Percentiles rank a stretch among this genome's conserved stretches.
Evolutionary conservation across 345 rosid genomes (phyloP).

Genomic region (Gossypium ekmanianum): DNA sequence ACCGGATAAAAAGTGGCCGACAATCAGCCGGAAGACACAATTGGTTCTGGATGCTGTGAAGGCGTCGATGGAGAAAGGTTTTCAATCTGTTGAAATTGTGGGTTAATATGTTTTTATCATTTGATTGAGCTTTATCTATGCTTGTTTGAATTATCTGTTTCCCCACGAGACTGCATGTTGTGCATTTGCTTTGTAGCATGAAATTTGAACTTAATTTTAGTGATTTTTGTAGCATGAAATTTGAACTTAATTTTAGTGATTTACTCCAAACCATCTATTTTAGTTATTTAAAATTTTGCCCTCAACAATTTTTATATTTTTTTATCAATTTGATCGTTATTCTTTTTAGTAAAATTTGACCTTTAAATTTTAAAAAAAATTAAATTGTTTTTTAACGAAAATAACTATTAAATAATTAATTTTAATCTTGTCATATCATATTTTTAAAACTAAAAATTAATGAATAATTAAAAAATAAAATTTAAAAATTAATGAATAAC

Average conservation of each 20-base stretch:
- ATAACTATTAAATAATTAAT: no score
- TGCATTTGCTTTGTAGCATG: background rate
- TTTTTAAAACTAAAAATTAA: no score
- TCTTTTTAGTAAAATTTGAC: no score
- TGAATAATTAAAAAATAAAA: no score
- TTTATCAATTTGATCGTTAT: no score
- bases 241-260: background rate
- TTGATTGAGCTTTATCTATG: background rate
- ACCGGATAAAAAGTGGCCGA: constrained; percentile 65
- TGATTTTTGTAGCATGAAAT: background rate
- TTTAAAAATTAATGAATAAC: no score
- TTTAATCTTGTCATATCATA: no score
- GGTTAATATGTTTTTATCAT: background rate
- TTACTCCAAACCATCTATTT: background rate
- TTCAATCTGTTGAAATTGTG: constrained; percentile 35
- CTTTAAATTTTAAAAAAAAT: no score
- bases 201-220: background rate
- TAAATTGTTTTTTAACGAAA: no score
- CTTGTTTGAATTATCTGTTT: background rate
- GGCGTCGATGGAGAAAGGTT: constrained; percentile 53
- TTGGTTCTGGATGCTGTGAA: constrained; percentile 64
- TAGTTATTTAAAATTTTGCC: background rate
- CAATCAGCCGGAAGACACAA: constrained; percentile 67
- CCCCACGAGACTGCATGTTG: background rate
- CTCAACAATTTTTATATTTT: no score